These are phyloP conservation scores for Trichosporon sp. DNA, from an alignment of 1,284 basidiomycete genomes.

Conservation along the genomic window DNA sequence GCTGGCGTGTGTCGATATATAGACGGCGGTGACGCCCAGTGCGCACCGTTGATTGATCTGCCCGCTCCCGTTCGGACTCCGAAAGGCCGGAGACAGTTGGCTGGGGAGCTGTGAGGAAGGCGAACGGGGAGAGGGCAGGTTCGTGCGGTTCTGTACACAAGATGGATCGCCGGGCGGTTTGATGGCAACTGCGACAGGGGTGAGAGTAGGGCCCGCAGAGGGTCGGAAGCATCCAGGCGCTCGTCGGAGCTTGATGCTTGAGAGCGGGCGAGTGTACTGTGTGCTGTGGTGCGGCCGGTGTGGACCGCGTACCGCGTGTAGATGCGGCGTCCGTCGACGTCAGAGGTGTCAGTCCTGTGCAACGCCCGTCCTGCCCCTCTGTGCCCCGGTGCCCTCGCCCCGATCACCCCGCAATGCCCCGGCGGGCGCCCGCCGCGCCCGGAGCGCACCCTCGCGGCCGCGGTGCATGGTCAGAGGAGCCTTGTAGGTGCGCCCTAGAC, in stretches of 20 bases:
- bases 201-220: not conserved
- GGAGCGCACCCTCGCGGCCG: no score
- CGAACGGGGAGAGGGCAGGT: not conserved
- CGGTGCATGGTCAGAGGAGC: no score
- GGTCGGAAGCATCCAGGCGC: not conserved
- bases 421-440: no score
- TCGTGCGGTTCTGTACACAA: not conserved
- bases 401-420: no score
- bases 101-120: conserved; percentile 7
- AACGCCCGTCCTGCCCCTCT: not conserved
- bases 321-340: not conserved
- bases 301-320: no score
- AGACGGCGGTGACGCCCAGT: not conserved
- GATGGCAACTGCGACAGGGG: not conserved
- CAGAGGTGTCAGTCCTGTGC: not conserved
- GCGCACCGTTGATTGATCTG: not conserved
- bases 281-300: not conserved
- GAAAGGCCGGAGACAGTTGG: not conserved
- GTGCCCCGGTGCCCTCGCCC: not conserved
- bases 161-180: not conserved
- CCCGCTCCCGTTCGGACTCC: not conserved
- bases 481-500: not conserved
- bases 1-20: conserved; percentile 9
- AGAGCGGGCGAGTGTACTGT: not conserved
- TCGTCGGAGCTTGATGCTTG: not conserved